Percentiles rank a stretch among this genome's conserved stretches.
phyloP scores from a whole-genome alignment of 2,329 filamentous ascomycete species.

The Phyllosticta citribraziliensis region DNA sequence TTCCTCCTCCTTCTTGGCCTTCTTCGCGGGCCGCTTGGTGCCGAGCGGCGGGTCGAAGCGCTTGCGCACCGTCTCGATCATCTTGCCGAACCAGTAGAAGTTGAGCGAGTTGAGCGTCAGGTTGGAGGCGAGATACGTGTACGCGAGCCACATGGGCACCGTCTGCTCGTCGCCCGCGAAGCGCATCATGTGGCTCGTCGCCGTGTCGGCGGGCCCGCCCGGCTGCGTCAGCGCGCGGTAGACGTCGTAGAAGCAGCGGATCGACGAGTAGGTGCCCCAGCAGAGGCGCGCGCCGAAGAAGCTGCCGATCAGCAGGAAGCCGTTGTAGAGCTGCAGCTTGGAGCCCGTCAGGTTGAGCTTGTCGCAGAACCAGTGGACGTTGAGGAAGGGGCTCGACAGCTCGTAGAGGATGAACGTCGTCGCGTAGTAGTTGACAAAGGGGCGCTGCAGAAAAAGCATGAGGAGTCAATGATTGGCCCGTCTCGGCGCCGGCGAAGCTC shows the following conservation, averaged over 20 bases:
- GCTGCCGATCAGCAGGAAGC: conserved; percentile 57
- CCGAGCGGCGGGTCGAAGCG: conserved; percentile 55
- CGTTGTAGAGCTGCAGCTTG: conserved; percentile 65
- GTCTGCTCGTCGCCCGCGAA: conserved; percentile 29
- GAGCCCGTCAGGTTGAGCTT: conserved; percentile 74
- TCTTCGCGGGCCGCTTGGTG: conserved; percentile 24
- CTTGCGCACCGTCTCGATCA: conserved; percentile 70
- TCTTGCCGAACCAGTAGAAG: conserved; percentile 79
- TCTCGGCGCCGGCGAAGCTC: not conserved
- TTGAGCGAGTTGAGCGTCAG: conserved; percentile 65
- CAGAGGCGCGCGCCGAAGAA: conserved; percentile 71
- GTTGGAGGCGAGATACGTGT: conserved; percentile 60
- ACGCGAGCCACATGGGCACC: conserved; percentile 60
- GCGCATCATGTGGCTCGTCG: conserved; percentile 35
- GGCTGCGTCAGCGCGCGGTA: conserved; percentile 35
- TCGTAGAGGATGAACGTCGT: conserved; percentile 79
- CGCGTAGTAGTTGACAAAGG: conserved; percentile 77
- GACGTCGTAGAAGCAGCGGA: conserved; percentile 55
- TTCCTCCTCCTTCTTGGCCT: conserved; percentile 16
- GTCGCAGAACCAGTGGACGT: conserved; percentile 88
- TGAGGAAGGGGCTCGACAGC: conserved; percentile 74
- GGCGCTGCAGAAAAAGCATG: conserved; percentile 44
- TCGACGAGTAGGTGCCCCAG: conserved; percentile 66
- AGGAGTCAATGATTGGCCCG: not conserved
- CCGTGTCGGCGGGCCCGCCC: conserved; percentile 6